Conservation (phyloP, 305 asterid genomes). For the Fraxinus platypoda region DNA sequence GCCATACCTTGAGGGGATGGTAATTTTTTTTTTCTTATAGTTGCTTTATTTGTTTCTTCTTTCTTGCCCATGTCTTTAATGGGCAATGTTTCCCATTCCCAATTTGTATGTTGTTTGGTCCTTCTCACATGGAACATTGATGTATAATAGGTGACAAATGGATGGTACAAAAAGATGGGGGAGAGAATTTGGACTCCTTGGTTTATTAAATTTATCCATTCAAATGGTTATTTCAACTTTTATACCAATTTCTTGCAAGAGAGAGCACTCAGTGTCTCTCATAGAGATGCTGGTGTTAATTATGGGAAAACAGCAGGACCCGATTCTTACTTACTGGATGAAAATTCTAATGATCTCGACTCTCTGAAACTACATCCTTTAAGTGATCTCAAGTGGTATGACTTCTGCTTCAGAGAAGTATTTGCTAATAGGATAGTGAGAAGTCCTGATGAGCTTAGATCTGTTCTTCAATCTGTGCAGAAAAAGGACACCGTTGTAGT, state of each 20-base stretch:
- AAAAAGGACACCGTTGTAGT: conserved; percentile 43
- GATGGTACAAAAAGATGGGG: conserved; percentile 90
- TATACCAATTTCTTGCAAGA: conserved; percentile 70
- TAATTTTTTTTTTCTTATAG: conserved; percentile 18
- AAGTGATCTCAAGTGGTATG: conserved; percentile 68
- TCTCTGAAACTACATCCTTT: conserved; percentile 55
- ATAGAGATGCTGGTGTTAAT: conserved; percentile 89
- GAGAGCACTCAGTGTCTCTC: conserved; percentile 75
- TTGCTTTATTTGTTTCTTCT: not conserved
- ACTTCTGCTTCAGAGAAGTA: conserved; percentile 74
- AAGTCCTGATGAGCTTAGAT: conserved; percentile 46
- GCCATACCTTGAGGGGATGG: conserved; percentile 91
- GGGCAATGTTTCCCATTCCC: not conserved
- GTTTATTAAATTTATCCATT: conserved; percentile 82
- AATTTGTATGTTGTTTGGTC: not conserved
- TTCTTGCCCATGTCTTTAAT: not conserved
- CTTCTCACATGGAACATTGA: not conserved
- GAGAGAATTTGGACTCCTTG: conserved; percentile 97
- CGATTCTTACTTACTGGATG: conserved; percentile 67
- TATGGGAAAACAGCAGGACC: conserved; percentile 88
- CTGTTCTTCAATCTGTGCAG: conserved; percentile 52
- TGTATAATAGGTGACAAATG: conserved; percentile 61
- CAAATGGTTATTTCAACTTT: conserved; percentile 70
- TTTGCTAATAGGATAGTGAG: conserved; percentile 44
- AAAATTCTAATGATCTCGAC: conserved; percentile 38